Evolutionary conservation across 768 basidiomycete species (phyloP).

Genomic region (Lentinus tigrinus): DNA sequence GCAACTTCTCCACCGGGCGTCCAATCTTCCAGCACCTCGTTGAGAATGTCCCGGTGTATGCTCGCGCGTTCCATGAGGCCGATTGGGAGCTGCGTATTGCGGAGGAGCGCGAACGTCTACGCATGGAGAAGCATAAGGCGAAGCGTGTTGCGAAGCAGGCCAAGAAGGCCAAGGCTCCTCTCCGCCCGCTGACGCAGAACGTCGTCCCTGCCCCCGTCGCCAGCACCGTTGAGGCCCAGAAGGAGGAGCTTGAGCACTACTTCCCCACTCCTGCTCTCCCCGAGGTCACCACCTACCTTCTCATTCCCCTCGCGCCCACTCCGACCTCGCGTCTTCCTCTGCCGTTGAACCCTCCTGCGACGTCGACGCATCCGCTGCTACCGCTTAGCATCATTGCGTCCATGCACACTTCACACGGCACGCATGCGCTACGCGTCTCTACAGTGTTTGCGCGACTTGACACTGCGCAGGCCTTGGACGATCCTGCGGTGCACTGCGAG

Average conservation of each 20-base stretch:
- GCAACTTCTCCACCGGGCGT: slow-evolving; percentile 71
- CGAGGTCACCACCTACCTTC: slow-evolving; percentile 60
- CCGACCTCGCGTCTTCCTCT: slow-evolving; percentile 68
- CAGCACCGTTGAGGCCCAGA: slow-evolving; percentile 26
- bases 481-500: slow-evolving; percentile 52
- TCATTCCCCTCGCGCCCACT: slow-evolving; percentile 76
- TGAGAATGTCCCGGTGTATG: slow-evolving; percentile 69
- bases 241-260: slow-evolving; percentile 58
- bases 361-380: slow-evolving; percentile 39
- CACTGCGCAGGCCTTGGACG: slow-evolving; percentile 63
- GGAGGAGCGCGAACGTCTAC: slow-evolving; percentile 37
- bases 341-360: slow-evolving; percentile 27
- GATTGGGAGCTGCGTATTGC: slow-evolving; percentile 63
- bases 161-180: slow-evolving; percentile 17
- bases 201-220: slow-evolving; percentile 7
- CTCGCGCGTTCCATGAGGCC: slow-evolving; percentile 70
- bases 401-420: slow-evolving; percentile 51
- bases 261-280: slow-evolving; percentile 43
- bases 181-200: slow-evolving; percentile 7
- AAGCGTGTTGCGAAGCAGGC: slow-evolving; percentile 21
- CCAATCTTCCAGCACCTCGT: slow-evolving; percentile 80
- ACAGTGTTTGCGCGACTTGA: slow-evolving; percentile 73
- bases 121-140: slow-evolving; percentile 22
- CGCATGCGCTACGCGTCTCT: slow-evolving; percentile 63
- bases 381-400: slow-evolving; percentile 52